Evolutionary conservation across 1,284 basidiomycete species (phyloP).

Genomic region (Leccinum brunneo-olivaceum): DNA sequence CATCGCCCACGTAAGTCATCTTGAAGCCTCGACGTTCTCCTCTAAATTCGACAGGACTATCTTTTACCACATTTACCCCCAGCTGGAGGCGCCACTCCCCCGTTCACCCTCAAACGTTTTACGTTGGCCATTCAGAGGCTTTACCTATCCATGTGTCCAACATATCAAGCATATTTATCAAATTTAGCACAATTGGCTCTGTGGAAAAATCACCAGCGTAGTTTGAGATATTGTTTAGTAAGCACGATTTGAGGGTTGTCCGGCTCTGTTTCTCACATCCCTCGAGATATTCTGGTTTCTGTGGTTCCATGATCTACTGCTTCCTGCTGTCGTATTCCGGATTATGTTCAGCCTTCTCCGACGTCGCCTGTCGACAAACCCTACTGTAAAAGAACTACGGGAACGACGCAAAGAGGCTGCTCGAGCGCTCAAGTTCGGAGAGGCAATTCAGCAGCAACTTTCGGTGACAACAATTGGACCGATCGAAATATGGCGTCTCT

Average conservation of each 20-base stretch:
- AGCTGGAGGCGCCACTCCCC: constrained; percentile 30
- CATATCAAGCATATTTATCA: constrained; percentile 42
- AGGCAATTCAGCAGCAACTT: constrained; percentile 42
- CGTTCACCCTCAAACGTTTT: constrained; percentile 50
- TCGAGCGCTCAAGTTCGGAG: constrained; percentile 46
- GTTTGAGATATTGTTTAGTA: constrained; percentile 46
- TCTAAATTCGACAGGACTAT: constrained; percentile 32
- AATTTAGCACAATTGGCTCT: constrained; percentile 41
- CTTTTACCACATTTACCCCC: constrained; percentile 43
- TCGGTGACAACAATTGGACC: constrained; percentile 42
- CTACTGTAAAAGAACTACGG: constrained; percentile 47
- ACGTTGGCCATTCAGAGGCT: constrained; percentile 48
- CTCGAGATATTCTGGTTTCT: constrained; percentile 54
- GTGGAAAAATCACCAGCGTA: constrained; percentile 47
- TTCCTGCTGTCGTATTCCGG: constrained; percentile 44
- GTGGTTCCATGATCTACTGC: constrained; percentile 54
- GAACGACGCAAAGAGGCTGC: constrained; percentile 42
- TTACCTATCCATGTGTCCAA: constrained; percentile 46
- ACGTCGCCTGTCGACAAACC: constrained; percentile 47
- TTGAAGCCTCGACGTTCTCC: background rate
- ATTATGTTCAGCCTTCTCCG: constrained; percentile 44
- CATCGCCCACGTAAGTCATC: constrained; percentile 36
- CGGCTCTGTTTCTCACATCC: constrained; percentile 10
- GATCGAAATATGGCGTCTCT: constrained; percentile 48
- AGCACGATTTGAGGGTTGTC: constrained; percentile 21